Percentiles rank a stretch among this genome's conserved stretches.
Evolutionary conservation across 1,284 basidiomycete genomes (phyloP).

Genomic region (Moesziomyces sp.): DNA sequence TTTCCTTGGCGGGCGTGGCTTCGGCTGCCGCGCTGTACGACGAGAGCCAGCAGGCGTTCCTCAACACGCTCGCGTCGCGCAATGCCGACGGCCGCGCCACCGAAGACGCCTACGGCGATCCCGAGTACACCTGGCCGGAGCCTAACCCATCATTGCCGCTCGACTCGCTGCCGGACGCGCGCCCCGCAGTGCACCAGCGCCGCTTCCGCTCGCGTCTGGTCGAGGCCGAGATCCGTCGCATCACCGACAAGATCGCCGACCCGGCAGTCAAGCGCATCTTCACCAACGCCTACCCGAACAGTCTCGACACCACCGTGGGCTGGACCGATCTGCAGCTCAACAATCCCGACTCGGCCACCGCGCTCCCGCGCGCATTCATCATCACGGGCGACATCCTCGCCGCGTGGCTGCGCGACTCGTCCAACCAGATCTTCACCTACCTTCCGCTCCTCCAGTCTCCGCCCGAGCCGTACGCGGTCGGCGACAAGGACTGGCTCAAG

Average conservation of each 20-base stretch:
- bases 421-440: constrained; percentile 50
- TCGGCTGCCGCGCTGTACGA: constrained; percentile 2
- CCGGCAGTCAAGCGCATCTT: constrained; percentile 46
- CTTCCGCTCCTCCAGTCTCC: constrained; percentile 28
- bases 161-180: constrained; percentile 36
- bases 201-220: constrained; percentile 42
- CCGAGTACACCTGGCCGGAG: constrained; percentile 20
- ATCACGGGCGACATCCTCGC: constrained; percentile 56
- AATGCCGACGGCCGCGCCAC: constrained; percentile 29
- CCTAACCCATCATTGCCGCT: constrained; percentile 38
- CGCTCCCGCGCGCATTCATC: constrained; percentile 50
- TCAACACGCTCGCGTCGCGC: constrained; percentile 7
- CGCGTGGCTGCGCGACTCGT: constrained; percentile 49
- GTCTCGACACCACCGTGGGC: constrained; percentile 51
- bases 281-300: constrained; percentile 48
- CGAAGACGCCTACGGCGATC: constrained; percentile 47
- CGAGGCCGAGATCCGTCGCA: constrained; percentile 46
- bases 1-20: constrained; percentile 5
- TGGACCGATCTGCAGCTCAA: constrained; percentile 50
- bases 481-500: constrained; percentile 46
- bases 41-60: constrained; percentile 10
- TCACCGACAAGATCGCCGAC: constrained; percentile 36
- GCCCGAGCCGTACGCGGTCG: constrained; percentile 18
- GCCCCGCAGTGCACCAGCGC: constrained; percentile 17
- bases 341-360: constrained; percentile 24